Conservation (phyloP, 2,329 filamentous ascomycete species). For the Xylogone sp. region DNA sequence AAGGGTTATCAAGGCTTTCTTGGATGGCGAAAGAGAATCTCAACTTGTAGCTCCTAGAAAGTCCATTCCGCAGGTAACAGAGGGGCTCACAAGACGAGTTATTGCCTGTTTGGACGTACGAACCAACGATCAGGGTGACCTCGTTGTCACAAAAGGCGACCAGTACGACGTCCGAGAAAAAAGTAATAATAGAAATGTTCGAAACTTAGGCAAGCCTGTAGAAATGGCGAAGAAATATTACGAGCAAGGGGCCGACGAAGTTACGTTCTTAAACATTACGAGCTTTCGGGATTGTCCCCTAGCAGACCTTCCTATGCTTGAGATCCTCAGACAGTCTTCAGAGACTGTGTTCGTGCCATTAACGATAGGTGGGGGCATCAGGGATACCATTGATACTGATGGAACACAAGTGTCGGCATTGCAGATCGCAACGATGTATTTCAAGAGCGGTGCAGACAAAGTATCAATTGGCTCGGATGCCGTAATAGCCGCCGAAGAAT, state of each 20-base stretch:
- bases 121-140: slow-evolving; percentile 87
- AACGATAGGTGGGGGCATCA: slow-evolving; percentile 92
- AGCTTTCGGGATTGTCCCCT: slow-evolving; percentile 94
- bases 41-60: slow-evolving; percentile 20
- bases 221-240: slow-evolving; percentile 94
- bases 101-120: slow-evolving; percentile 97
- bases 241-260: slow-evolving; percentile 91
- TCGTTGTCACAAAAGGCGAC: slow-evolving; percentile 97
- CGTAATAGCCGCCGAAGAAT: slow-evolving; percentile 88
- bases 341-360: slow-evolving; percentile 93
- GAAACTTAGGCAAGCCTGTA: slow-evolving; percentile 95
- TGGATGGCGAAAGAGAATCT: slow-evolving; percentile 62
- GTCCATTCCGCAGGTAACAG: slow-evolving; percentile 25
- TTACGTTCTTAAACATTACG: slow-evolving; percentile 98
- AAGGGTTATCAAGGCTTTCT: slow-evolving; percentile 78
- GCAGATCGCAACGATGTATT: slow-evolving; percentile 94
- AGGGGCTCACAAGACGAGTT: slow-evolving; percentile 85
- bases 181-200: slow-evolving; percentile 60
- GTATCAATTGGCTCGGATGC: slow-evolving; percentile 96
- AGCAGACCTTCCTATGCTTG: slow-evolving; percentile 91
- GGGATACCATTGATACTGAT: slow-evolving; percentile 86
- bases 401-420: slow-evolving; percentile 83
- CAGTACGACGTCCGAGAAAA: slow-evolving; percentile 98
- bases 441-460: slow-evolving; percentile 95
- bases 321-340: slow-evolving; percentile 81